phyloP scores from a whole-genome alignment of 805 yeast species.

The Wickerhamiella kurtzmanii region DNA sequence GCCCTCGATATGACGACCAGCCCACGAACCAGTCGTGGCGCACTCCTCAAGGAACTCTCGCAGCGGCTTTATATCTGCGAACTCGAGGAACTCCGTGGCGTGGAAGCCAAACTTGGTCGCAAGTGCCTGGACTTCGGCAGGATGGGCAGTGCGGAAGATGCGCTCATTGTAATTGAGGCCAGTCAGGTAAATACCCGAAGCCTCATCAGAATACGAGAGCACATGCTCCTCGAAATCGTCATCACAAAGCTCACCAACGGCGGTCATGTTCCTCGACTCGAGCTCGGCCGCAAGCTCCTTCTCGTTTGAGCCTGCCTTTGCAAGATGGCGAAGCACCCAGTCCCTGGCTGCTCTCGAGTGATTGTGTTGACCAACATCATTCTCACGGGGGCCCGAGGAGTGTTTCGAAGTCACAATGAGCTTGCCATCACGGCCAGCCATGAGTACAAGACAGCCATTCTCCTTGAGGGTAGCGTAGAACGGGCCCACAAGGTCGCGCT shows the following conservation, averaged over 20 bases:
- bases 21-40: constrained; percentile 54
- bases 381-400: constrained; percentile 52
- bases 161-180: constrained; percentile 67
- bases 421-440: constrained; percentile 67
- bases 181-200: constrained; percentile 77
- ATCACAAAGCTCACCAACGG: constrained; percentile 87
- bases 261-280: constrained; percentile 47
- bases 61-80: constrained; percentile 31
- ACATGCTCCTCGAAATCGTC: constrained; percentile 91
- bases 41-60: constrained; percentile 41
- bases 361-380: constrained; percentile 29
- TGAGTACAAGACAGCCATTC: constrained; percentile 83
- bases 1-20: constrained; percentile 74
- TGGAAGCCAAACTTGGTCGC: constrained; percentile 57
- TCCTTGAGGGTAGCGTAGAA: constrained; percentile 73
- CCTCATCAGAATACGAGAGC: constrained; percentile 49
- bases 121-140: constrained; percentile 45
- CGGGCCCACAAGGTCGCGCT: constrained; percentile 51
- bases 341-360: constrained; percentile 66
- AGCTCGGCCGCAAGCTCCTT: constrained; percentile 44
- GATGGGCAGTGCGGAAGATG: constrained; percentile 49
- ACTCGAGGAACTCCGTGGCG: constrained; percentile 35
- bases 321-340: constrained; percentile 44
- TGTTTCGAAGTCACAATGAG: constrained; percentile 84
- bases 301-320: constrained; percentile 27